Base-by-base conservation (phyloP, 139 green algal species). In the Pycnococcus provasolii region DNA sequence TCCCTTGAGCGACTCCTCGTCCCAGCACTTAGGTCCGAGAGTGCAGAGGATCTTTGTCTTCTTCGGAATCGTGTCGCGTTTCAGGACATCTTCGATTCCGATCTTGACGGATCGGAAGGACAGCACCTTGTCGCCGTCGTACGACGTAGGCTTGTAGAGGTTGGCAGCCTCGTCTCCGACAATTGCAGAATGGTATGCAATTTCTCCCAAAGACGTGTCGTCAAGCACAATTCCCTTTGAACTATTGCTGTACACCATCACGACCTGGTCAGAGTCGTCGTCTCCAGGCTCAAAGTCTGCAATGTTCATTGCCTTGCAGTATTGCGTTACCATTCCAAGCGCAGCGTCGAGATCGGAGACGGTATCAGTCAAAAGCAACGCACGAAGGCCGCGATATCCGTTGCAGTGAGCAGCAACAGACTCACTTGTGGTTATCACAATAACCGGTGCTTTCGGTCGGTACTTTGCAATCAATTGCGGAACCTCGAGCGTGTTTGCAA, bases 41-140 rank as follows among this genome's bases (percentile, higher is more conserved):
- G 81, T 87, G 72, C 81, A 88, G 44, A 86, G 68, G 53, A 86
- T 80, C 70, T 84, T 83, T n/a, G 80, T 86, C 62, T 76, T 75
- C 48, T 73, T 71, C 11, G 13, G 13, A 11, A 26, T 55, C 11
- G 9, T 13, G 9, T 26, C 50, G 9, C 11, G 50, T 13, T 55
- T 11, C 50, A 13, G 13, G 50, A 55, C 13, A 13, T 26, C 11
- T 13, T 55, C 50, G 50, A 55, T 11, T 11, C 50, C 13, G 50
- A 55, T 55, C 9, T 11, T 13, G 50, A 13, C 13, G 50, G 50
- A 55, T 11, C 50, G 50, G 50, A 55, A 13, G 50, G 50, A 55
- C 50, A 55, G 9, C 26, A 26, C 26, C 26, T 26, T 26, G 26
- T 26, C 26, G 26, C 26, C 26, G 26, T 26, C 26, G 26, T 26